phyloP scores from a whole-genome alignment of 164 flowering plant genomes.

The Akebia trifoliata region DNA sequence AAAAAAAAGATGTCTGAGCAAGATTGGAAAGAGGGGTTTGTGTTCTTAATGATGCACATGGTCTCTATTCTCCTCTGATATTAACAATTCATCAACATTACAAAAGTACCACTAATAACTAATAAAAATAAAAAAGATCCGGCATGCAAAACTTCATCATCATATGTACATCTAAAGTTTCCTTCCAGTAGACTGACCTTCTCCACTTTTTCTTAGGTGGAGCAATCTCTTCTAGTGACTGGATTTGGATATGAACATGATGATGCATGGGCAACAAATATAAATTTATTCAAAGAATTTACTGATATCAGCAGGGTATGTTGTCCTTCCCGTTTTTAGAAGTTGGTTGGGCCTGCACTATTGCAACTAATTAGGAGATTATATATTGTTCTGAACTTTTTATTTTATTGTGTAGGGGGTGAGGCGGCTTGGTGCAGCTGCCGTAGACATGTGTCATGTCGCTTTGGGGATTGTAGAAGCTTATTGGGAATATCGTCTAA shows the following conservation, averaged over 20 bases:
- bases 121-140: no score
- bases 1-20: no score
- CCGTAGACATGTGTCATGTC: conserved; percentile 99
- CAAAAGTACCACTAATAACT: no score
- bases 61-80: no score
- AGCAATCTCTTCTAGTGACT: conserved; percentile 84
- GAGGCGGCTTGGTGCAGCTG: conserved; percentile 95
- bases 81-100: no score
- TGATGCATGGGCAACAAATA: conserved; percentile 90
- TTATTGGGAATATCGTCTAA: conserved; percentile 95
- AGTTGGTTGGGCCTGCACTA: not conserved
- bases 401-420: conserved; percentile 54
- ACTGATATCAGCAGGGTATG: conserved; percentile 90
- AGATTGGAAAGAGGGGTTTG: no score
- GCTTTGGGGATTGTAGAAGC: conserved; percentile 90
- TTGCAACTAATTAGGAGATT: not conserved
- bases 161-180: no score
- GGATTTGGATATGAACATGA: conserved; percentile 99
- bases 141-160: no score
- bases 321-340: not conserved
- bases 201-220: conserved; percentile 48
- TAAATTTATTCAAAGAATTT: conserved; percentile 79
- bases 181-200: conserved; percentile 2
- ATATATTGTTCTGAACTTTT: not conserved
- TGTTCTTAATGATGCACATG: no score